Percentiles rank a stretch among this genome's conserved stretches.
Evolutionary conservation across 2,329 filamentous ascomycete genomes (phyloP).

Genomic region (Penicillium sp.): DNA sequence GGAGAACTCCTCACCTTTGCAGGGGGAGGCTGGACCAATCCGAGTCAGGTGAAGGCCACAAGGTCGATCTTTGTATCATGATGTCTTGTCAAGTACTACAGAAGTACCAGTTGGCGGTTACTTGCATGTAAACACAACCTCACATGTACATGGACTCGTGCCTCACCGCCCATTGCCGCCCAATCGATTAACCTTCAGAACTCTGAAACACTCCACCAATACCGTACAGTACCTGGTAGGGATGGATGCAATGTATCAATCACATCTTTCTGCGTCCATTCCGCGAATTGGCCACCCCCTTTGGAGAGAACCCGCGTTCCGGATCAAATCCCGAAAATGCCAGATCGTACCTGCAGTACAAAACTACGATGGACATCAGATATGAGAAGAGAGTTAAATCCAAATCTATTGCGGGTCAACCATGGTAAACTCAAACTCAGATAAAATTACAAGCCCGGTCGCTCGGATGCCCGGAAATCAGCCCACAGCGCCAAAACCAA

Average conservation of each 20-base stretch:
- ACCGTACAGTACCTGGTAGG: neutral
- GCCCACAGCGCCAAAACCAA: slow-evolving; percentile 26
- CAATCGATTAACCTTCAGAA: slow-evolving; percentile 14
- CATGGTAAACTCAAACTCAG: slow-evolving; percentile 29
- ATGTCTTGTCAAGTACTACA: slow-evolving; percentile 1
- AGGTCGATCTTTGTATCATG: slow-evolving; percentile 10
- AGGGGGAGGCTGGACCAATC: slow-evolving; percentile 33
- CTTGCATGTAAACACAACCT: neutral
- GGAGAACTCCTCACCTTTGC: slow-evolving; percentile 22
- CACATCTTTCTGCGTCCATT: neutral
- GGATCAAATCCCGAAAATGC: neutral
- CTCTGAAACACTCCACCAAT: slow-evolving; percentile 11
- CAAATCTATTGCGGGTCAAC: slow-evolving; percentile 37
- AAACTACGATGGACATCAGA: neutral
- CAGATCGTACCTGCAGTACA: neutral
- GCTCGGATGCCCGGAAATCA: slow-evolving; percentile 24
- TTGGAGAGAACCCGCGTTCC: neutral
- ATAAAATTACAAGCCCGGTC: slow-evolving; percentile 43
- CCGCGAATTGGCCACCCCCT: slow-evolving; percentile 3
- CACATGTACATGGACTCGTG: slow-evolving; percentile 8
- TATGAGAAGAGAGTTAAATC: slow-evolving; percentile 21
- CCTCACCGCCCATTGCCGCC: slow-evolving; percentile 27
- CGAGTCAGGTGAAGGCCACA: slow-evolving; percentile 9
- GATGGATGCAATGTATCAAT: neutral
- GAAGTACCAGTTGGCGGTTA: neutral